These are phyloP conservation scores for Phytophthora rubi DNA, from an alignment of 352 stramenopile genomes.

Conservation along the genomic window DNA sequence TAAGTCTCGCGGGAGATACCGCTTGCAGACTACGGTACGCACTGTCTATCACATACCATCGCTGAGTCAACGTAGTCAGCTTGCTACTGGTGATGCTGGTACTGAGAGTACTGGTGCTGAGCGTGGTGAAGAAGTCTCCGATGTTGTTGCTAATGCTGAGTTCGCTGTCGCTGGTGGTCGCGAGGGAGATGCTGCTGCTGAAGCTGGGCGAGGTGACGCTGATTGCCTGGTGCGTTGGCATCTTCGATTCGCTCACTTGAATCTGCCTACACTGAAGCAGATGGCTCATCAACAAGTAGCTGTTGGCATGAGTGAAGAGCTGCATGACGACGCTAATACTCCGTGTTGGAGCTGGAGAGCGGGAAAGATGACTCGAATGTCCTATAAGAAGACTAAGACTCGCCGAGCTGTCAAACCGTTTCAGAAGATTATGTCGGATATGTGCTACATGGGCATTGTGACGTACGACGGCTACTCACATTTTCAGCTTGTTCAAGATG, in stretches of 20 bases:
- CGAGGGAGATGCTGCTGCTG: neutral
- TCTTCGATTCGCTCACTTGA: conserved; percentile 11
- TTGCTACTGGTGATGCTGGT: neutral
- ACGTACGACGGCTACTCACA: conserved; percentile 15
- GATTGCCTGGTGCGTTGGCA: conserved; percentile 9
- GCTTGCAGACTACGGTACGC: neutral
- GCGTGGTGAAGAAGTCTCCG: no score
- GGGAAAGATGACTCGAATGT: conserved; percentile 19
- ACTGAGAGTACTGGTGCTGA: neutral
- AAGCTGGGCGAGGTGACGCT: neutral
- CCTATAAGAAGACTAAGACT: conserved; percentile 11
- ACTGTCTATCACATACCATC: neutral
- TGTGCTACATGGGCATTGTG: conserved; percentile 10
- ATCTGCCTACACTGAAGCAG: conserved; percentile 1
- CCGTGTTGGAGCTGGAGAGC: conserved; percentile 14
- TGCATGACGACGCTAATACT: neutral
- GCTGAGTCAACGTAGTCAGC: neutral
- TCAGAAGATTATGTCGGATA: conserved; percentile 25
- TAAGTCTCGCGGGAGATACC: conserved; percentile 13
- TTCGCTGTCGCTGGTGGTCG: neutral
- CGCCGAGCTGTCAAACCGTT: conserved; percentile 4
- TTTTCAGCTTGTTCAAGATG: conserved; percentile 14
- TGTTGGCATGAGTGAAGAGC: neutral
- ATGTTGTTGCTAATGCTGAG: neutral
- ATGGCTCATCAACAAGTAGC: conserved; percentile 4